Base-by-base conservation (phyloP, 306 rosid genomes). In the Malus asiatica region DNA sequence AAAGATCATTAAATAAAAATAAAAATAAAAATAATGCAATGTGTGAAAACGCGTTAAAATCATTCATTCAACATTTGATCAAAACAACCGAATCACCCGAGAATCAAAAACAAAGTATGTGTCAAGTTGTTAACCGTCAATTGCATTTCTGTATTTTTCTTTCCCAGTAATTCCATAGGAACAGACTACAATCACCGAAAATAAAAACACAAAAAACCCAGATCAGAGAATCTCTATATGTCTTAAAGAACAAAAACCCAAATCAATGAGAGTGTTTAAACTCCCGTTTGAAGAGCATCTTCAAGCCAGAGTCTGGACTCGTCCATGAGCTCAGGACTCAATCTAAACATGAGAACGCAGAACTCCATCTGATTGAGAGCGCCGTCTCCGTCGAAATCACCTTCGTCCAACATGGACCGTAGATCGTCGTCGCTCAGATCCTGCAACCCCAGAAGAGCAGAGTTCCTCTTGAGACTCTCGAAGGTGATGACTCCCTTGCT, bases 271-370 rank as follows among this genome's bases (percentile, higher is more conserved):
- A 76, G 55, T 85, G 77, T 46, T 75, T 38, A 22, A 89, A 73
- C 48, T 93, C 90, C 5, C 80, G 90, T 59, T 84, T 85, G 76
- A 69, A 91, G 81, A 60, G 77, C 83, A 60, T 91, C 78, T 6
- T 91, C 90, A 13, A 93, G 80, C 95, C 91, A 91, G 61, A 85
- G 14, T 6, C 78, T 27, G 0, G 93, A 91, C 4, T 88, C 92
- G 4, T 88, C 93, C 98, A 93, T 93, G 62, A 93, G 89, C 48
- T 88, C 93, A 73, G 98, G 98, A 73, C 98, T 91, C 75, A 93
- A 78, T 84, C 97, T 88, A 74, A 93, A 93, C 97, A 91, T 93
- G 81, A 93, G 80, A 9, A 91, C 93, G 15, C 98, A 93, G 65
- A 93, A 93, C 87, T 93, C 97, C 91, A 91, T 69, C 85, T 88